Evolutionary conservation across 192 early-diverging fungal genomes (phyloP).

Genomic region (Rhizophagus prolifer): DNA sequence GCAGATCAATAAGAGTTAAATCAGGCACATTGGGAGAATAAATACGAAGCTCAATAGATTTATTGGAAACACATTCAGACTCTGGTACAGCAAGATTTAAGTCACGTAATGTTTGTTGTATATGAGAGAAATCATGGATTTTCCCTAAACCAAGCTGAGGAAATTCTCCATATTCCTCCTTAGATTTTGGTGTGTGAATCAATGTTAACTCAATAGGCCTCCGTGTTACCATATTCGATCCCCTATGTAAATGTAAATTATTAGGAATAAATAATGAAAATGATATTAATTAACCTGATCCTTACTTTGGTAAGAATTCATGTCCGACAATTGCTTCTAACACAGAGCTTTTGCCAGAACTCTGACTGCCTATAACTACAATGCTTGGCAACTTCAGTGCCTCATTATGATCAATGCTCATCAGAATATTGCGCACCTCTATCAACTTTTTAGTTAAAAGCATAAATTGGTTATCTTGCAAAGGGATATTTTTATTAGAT

Average conservation of each 20-base stretch:
- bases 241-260: conserved; percentile 40
- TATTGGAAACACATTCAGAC: conserved; percentile 82
- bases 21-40: conserved; percentile 85
- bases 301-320: conserved; percentile 81
- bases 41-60: conserved; percentile 80
- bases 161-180: conserved; percentile 84
- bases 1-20: conserved; percentile 79
- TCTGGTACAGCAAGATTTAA: conserved; percentile 95
- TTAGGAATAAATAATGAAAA: neutral
- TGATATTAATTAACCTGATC: neutral
- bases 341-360: conserved; percentile 85
- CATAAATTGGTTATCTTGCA: conserved; percentile 80
- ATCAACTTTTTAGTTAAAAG: conserved; percentile 90
- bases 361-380: conserved; percentile 83
- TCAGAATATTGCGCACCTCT: conserved; percentile 91
- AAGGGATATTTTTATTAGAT: conserved; percentile 48
- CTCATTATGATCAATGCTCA: conserved; percentile 75
- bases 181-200: conserved; percentile 73
- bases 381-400: conserved; percentile 86
- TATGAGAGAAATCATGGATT: conserved; percentile 82
- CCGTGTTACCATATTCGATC: conserved; percentile 81
- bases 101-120: conserved; percentile 92
- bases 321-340: conserved; percentile 85
- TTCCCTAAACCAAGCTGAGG: conserved; percentile 84
- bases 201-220: conserved; percentile 84